These are phyloP conservation scores for Paecilomyces formosus DNA, from an alignment of 2,329 filamentous ascomycete species.

Conservation along the genomic window DNA sequence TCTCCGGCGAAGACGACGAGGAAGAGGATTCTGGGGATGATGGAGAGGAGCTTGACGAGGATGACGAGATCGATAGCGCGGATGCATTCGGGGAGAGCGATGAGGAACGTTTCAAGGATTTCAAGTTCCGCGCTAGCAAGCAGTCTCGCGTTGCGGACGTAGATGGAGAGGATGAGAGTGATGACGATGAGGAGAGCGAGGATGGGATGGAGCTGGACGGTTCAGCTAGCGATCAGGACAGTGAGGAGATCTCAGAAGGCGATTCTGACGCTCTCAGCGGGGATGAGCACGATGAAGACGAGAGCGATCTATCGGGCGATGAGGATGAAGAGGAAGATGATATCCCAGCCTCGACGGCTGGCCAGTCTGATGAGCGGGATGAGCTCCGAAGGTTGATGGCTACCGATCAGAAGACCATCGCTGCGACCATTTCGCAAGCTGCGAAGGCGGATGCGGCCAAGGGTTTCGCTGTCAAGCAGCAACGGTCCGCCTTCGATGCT, in stretches of 20 bases:
- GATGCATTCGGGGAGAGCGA: slow-evolving; percentile 18
- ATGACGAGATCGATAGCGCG: slow-evolving; percentile 16
- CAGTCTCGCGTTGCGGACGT: slow-evolving; percentile 3
- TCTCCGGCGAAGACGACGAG: slow-evolving; percentile 20
- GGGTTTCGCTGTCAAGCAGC: slow-evolving; percentile 75
- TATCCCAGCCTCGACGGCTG: slow-evolving; percentile 14
- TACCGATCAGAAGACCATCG: slow-evolving; percentile 59
- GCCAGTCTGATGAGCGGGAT: slow-evolving; percentile 38
- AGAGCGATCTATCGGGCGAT: slow-evolving; percentile 13
- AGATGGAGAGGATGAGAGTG: slow-evolving; percentile 2
- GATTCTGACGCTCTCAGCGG: slow-evolving; percentile 2
- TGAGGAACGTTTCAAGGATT: slow-evolving; percentile 12
- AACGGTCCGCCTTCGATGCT: slow-evolving; percentile 79
- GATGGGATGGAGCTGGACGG: slow-evolving; percentile 1
- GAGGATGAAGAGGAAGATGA: slow-evolving; percentile 17
- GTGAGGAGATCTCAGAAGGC: slow-evolving; percentile 12
- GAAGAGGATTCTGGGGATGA: slow-evolving; percentile 12
- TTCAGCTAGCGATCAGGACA: neutral
- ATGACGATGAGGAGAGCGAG: slow-evolving; percentile 1
- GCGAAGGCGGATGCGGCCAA: slow-evolving; percentile 74
- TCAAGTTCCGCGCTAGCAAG: slow-evolving; percentile 14
- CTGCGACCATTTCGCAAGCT: slow-evolving; percentile 57
- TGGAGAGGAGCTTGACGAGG: slow-evolving; percentile 17
- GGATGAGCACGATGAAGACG: slow-evolving; percentile 25
- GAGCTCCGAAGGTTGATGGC: slow-evolving; percentile 62